Base-by-base conservation (phyloP, 176 grass and related monocot genomes). In the Aegilops longissima region DNA sequence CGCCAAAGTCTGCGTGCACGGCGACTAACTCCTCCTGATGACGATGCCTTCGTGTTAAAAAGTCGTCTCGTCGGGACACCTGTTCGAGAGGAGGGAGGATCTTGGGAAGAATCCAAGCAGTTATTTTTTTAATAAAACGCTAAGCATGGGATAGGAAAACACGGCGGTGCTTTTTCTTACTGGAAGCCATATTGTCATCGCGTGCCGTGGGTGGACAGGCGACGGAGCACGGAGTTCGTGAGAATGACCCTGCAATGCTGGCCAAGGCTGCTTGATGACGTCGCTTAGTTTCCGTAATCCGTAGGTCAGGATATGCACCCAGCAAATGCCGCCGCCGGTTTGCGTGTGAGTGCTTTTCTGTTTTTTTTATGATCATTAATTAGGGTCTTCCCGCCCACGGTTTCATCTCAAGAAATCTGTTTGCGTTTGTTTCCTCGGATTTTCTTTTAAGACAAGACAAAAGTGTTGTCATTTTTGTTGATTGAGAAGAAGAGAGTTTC, bases 1-100 rank as follows among this genome's bases (percentile, higher is more conserved):
- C 20, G 54, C 61, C 20, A 3, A 77, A 82, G 71, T 86, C 88
- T 82, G 49, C 83, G 40, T 80, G 79, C 11, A 67, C 82, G 33
- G 77, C 70, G 12, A 25, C 47, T 40, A 33, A 74, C 33, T 17
- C 17, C 33, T 17, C 17, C 18, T 14, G 78, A 66, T 16, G 58
- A 51, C 10, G 45, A 47, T 10, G 49, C 49, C 49, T 47, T 24
- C 8, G 47, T 10, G 47, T 82, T 58, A 81, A 76, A 54, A 79
- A 9, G 17, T 35, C 34, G 8, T 16, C 25, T 24, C 63, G 36
- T 64, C 72, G 21, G 17, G 40, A 33, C 84, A 51, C 68, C 67
- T 75, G 27, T 84, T 79, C 36, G 56, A 13, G 56, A 73, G 42
- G 49, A 52, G 47, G 12, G 12, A 18, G 27, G 38, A 82, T 63